These are phyloP conservation scores for Chalaropsis thielavioides DNA, from an alignment of 2,329 filamentous ascomycete genomes.

Conservation along the genomic window DNA sequence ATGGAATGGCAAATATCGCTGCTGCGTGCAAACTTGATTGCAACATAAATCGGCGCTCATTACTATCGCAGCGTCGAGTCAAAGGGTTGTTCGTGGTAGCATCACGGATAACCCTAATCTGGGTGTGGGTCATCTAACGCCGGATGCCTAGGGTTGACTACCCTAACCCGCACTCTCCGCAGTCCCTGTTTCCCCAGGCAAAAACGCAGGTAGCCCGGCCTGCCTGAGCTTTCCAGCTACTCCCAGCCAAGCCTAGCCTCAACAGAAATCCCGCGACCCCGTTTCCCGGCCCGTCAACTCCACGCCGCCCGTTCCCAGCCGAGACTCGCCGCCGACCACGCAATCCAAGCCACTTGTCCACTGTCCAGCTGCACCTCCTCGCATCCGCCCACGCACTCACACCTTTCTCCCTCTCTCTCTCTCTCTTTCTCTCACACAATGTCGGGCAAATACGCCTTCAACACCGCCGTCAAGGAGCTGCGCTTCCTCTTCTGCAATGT, in stretches of 20 bases:
- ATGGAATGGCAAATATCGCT: not conserved
- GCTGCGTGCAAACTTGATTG: not conserved
- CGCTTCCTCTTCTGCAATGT: conserved; percentile 97
- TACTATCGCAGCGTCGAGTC: too few relatives aligned
- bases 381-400: not conserved
- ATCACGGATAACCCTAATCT: not conserved
- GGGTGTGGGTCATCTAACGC: too few relatives aligned
- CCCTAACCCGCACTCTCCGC: not conserved
- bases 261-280: not conserved
- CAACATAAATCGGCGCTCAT: not conserved
- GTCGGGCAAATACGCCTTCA: conserved; percentile 72
- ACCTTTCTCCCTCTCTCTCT: too few relatives aligned
- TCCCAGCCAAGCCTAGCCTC: not conserved
- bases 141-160: not conserved
- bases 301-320: too few relatives aligned
- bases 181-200: too few relatives aligned
- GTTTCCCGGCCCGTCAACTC: not conserved
- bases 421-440: too few relatives aligned
- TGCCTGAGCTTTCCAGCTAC: too few relatives aligned
- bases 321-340: too few relatives aligned
- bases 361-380: not conserved
- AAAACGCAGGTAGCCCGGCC: too few relatives aligned
- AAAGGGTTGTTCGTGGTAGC: too few relatives aligned
- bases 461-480: conserved; percentile 78
- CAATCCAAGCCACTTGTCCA: not conserved